A percentile compares a stretch with the other conserved stretches of the same genome.
Conservation (phyloP, 2,329 filamentous ascomycete genomes). For the Fusarium scirpi region DNA sequence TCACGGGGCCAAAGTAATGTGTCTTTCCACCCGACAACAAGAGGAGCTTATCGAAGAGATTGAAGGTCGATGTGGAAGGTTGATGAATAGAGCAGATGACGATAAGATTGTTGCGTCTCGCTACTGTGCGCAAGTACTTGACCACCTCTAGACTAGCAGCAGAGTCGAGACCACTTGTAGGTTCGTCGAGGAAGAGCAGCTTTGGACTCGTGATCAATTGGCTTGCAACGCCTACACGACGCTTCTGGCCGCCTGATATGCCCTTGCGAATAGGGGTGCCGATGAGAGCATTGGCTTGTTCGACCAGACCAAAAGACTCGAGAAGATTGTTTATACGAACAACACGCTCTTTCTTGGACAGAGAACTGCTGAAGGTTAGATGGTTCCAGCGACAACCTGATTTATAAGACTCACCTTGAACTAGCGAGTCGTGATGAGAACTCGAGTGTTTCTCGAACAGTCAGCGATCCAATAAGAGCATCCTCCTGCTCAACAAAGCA, state of each 20-base stretch:
- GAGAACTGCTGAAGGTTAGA: constrained; percentile 44
- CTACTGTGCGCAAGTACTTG: constrained; percentile 75
- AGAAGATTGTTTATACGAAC: constrained; percentile 75
- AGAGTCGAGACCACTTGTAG: constrained; percentile 86
- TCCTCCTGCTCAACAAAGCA: constrained; percentile 92
- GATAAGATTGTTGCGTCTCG: constrained; percentile 75
- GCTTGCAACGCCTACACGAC: constrained; percentile 81
- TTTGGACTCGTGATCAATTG: constrained; percentile 85
- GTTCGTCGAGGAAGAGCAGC: constrained; percentile 86
- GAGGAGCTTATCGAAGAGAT: constrained; percentile 82
- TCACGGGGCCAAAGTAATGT: constrained; percentile 78
- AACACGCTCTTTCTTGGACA: constrained; percentile 66
- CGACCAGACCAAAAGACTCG: constrained; percentile 77
- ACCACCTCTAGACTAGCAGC: constrained; percentile 82
- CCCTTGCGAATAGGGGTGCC: constrained; percentile 87
- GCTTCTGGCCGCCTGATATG: constrained; percentile 87
- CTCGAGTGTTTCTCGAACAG: constrained; percentile 81
- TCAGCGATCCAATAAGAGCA: constrained; percentile 82
- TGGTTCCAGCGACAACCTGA: fast-evolving
- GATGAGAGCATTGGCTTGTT: constrained; percentile 77
- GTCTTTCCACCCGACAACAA: constrained; percentile 78
- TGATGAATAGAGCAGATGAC: constrained; percentile 89
- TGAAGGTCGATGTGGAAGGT: constrained; percentile 82
- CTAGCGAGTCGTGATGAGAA: constrained; percentile 80
- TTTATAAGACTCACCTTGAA: constrained; percentile 57